Evolutionary conservation across 2,329 filamentous ascomycete species (phyloP).

Genomic region (Xenoacremonium recifei): DNA sequence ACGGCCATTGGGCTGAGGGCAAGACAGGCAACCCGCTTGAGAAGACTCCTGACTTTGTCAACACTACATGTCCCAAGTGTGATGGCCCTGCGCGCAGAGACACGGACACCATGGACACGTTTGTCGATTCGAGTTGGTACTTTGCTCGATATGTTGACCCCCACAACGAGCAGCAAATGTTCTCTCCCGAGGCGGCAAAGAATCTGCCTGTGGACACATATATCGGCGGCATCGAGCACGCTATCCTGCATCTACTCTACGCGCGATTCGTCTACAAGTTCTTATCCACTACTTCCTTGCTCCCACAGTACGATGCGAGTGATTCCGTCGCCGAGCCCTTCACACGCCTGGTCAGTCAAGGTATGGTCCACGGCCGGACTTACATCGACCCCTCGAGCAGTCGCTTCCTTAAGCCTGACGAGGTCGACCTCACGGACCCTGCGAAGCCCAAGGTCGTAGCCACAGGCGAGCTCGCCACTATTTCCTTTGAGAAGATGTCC

Average conservation of each 20-base stretch:
- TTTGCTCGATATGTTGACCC: constrained; percentile 78
- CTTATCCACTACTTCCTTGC: constrained; percentile 56
- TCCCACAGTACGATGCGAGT: constrained; percentile 37
- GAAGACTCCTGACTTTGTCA: constrained; percentile 68
- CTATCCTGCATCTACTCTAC: constrained; percentile 86
- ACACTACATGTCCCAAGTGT: constrained; percentile 75
- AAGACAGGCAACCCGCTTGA: constrained; percentile 77
- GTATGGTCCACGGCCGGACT: constrained; percentile 90
- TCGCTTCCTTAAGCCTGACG: constrained; percentile 72
- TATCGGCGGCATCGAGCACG: constrained; percentile 85
- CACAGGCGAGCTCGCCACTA: constrained; percentile 55
- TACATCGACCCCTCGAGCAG: constrained; percentile 73
- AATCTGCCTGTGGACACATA: constrained; percentile 82
- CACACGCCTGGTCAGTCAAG: constrained; percentile 78
- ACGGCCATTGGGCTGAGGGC: constrained; percentile 65
- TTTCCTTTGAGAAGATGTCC: constrained; percentile 89
- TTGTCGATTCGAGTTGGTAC: constrained; percentile 95
- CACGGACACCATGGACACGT: constrained; percentile 95
- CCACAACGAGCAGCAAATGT: constrained; percentile 58
- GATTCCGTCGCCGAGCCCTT: constrained; percentile 66
- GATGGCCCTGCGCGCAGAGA: constrained; percentile 70
- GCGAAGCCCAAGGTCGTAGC: constrained; percentile 59
- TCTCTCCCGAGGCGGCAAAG: constrained; percentile 59
- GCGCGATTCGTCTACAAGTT: constrained; percentile 91
- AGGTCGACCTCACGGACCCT: constrained; percentile 63